These are phyloP conservation scores for Rhizopogon vesiculosus DNA, from an alignment of 768 basidiomycete species.

Conservation along the genomic window DNA sequence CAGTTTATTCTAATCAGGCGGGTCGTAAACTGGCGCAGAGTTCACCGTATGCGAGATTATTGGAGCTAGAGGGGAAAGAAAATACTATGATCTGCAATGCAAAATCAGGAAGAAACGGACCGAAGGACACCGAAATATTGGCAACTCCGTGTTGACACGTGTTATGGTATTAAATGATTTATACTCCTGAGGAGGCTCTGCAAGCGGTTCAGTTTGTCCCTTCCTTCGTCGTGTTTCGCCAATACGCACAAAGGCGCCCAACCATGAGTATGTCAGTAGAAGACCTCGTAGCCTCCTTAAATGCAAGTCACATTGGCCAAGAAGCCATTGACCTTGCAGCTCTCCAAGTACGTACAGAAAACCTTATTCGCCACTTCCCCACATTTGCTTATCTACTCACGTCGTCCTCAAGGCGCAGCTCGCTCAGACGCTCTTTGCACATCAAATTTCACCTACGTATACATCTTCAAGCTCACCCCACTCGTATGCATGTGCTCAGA, in stretches of 20 bases:
- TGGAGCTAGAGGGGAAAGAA: no score
- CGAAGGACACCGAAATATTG: background rate
- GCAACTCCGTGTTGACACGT: background rate
- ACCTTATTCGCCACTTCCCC: slow-evolving; percentile 10
- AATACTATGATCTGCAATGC: background rate
- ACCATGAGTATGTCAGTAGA: slow-evolving; percentile 45
- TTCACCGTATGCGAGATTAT: no score
- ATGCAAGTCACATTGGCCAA: slow-evolving; percentile 45
- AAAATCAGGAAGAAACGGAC: background rate
- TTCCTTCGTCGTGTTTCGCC: slow-evolving; percentile 4
- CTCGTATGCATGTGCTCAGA: slow-evolving; percentile 16
- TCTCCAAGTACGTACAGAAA: slow-evolving; percentile 33
- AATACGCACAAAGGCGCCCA: slow-evolving; percentile 1
- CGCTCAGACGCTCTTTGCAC: slow-evolving; percentile 36
- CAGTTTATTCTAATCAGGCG: no score
- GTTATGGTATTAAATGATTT: background rate
- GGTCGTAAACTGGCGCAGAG: no score
- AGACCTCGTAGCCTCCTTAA: slow-evolving; percentile 46
- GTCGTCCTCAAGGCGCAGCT: slow-evolving; percentile 35
- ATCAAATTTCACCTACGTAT: slow-evolving; percentile 20
- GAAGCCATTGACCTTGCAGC: slow-evolving; percentile 47
- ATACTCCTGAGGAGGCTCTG: slow-evolving; percentile 3
- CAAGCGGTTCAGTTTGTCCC: background rate
- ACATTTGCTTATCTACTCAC: slow-evolving; percentile 12
- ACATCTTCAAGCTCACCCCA: slow-evolving; percentile 12